Percentiles rank a stretch among this genome's conserved stretches.
Evolutionary conservation across 257 asterid genomes (phyloP).

Genomic region (Solanum tarapatanum): DNA sequence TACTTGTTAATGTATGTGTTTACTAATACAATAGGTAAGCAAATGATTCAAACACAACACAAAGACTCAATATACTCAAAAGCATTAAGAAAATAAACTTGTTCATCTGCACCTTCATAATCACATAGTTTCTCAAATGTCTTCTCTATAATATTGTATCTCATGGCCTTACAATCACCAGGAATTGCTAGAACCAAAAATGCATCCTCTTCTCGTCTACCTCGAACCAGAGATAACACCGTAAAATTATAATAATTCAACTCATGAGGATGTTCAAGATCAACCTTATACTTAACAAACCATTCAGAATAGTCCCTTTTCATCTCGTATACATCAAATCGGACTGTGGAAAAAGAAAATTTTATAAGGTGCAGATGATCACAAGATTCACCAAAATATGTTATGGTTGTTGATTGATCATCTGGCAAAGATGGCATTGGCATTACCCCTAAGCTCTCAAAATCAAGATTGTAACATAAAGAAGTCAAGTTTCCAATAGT

Average conservation of each 20-base stretch:
- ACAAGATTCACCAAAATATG: conserved; percentile 14
- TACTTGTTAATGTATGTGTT: no score
- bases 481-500: not conserved
- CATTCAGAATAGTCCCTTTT: conserved; percentile 16
- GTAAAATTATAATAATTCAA: not conserved
- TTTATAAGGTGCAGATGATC: conserved; percentile 13
- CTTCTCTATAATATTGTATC: conserved; percentile 2
- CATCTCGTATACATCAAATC: conserved; percentile 18
- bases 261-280: not conserved
- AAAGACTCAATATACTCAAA: conserved; percentile 12
- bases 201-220: conserved; percentile 11
- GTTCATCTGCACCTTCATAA: conserved; percentile 9
- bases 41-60: conserved; percentile 3
- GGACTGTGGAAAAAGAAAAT: not conserved
- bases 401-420: not conserved
- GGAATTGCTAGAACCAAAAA: conserved; percentile 22
- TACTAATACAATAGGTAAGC: not conserved
- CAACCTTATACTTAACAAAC: conserved; percentile 25
- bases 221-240: conserved; percentile 9
- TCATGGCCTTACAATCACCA: conserved; percentile 4
- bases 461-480: conserved; percentile 14
- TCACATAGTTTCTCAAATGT: conserved; percentile 10
- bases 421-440: conserved; percentile 3
- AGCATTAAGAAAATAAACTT: not conserved
- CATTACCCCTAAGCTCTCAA: not conserved